A percentile compares a stretch with the other conserved stretches of the same genome.
phyloP scores from a whole-genome alignment of 495 filamentous ascomycete genomes.

The Haplographium delicatum region DNA sequence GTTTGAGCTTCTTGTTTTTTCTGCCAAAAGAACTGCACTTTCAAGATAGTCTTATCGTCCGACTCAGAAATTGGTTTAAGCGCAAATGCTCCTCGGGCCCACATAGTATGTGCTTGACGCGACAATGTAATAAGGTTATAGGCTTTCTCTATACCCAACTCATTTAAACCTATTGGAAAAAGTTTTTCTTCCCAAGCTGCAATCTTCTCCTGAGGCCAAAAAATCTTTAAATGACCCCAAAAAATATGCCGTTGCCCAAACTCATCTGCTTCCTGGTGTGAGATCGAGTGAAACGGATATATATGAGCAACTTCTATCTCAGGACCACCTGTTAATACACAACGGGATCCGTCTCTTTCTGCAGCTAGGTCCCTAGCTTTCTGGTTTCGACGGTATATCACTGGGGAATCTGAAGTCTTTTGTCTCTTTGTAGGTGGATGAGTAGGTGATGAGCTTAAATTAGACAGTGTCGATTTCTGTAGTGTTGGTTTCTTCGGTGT shows the following conservation, averaged over 20 bases:
- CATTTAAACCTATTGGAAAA: slow-evolving; percentile 12
- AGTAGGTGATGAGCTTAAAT: neutral
- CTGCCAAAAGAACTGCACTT: slow-evolving; percentile 3
- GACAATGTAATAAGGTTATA: neutral
- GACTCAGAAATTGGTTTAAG: slow-evolving; percentile 17
- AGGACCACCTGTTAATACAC: slow-evolving; percentile 10
- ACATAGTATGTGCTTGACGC: neutral
- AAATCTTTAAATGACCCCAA: slow-evolving; percentile 6
- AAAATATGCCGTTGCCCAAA: slow-evolving; percentile 14
- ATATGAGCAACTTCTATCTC: slow-evolving; percentile 15
- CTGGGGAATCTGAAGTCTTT: slow-evolving; percentile 5
- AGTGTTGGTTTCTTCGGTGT: neutral
- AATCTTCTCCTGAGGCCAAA: slow-evolving; percentile 18
- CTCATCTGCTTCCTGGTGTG: slow-evolving; percentile 8
- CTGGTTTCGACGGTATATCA: neutral
- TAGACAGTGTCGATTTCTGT: neutral
- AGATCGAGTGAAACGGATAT: slow-evolving; percentile 6
- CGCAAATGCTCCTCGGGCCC: slow-evolving; percentile 18
- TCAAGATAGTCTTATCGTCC: slow-evolving; percentile 1
- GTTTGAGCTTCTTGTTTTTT: slow-evolving; percentile 9
- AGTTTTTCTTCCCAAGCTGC: slow-evolving; percentile 15
- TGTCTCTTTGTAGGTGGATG: slow-evolving; percentile 11
- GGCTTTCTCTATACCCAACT: neutral
- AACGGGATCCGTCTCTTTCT: slow-evolving; percentile 12
- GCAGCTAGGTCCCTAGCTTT: neutral